Evolutionary conservation across 805 yeast species (phyloP).

Genomic region (Metschnikowia cerradonensis): DNA sequence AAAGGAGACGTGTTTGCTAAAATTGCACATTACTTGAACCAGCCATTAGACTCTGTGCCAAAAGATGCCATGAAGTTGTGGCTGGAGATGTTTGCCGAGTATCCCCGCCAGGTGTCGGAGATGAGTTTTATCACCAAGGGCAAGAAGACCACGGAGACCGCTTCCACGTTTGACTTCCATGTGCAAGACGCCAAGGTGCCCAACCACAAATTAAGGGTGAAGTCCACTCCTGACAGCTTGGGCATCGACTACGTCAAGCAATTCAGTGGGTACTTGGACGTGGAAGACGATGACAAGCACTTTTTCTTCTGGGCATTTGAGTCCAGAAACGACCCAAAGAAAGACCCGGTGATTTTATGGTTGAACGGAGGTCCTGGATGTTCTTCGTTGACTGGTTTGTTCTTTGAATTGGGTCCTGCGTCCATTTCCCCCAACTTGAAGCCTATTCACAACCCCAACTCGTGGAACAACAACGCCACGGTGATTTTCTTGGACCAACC

Average conservation of each 20-base stretch:
- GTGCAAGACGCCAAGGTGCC: conserved; percentile 37
- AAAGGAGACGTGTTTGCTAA: conserved; percentile 35
- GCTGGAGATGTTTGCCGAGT: conserved; percentile 59
- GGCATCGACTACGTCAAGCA: conserved; percentile 83
- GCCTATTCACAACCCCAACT: conserved; percentile 74
- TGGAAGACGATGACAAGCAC: conserved; percentile 78
- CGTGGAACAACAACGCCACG: conserved; percentile 91
- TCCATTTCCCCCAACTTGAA: conserved; percentile 60
- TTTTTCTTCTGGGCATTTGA: conserved; percentile 94
- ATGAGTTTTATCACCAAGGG: conserved; percentile 52
- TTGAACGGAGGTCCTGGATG: conserved; percentile 97
- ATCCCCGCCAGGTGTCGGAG: conserved; percentile 51
- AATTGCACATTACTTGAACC: conserved; percentile 49
- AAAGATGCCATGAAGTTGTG: conserved; percentile 49
- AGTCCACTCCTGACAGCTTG: conserved; percentile 31
- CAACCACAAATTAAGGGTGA: conserved; percentile 24
- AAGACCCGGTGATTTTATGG: conserved; percentile 88
- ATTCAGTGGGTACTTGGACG: conserved; percentile 81
- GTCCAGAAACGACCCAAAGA: conserved; percentile 62
- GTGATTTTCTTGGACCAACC: conserved; percentile 94
- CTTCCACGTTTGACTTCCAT: conserved; percentile 33
- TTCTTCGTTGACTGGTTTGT: conserved; percentile 82
- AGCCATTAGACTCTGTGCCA: conserved; percentile 48
- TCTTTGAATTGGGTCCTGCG: conserved; percentile 91
- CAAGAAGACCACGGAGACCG: conserved; percentile 27